phyloP scores from a whole-genome alignment of 257 asterid genomes.

The Jacaranda mimosifolia region DNA sequence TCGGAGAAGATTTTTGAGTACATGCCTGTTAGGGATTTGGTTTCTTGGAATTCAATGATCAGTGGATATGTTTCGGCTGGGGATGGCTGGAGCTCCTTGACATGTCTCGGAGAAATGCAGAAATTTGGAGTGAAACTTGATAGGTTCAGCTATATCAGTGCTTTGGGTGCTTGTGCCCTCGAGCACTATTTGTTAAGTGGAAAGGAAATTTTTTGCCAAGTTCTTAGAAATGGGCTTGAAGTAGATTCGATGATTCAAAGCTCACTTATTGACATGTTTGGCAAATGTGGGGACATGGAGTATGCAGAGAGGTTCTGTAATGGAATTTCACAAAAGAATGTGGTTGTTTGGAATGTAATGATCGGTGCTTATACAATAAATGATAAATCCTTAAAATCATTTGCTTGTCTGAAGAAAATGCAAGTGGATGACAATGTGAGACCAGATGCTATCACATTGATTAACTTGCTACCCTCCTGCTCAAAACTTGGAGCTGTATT shows the following conservation, averaged over 20 bases:
- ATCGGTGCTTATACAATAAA: constrained; percentile 57
- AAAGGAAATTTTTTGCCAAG: constrained; percentile 65
- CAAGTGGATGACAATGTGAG: constrained; percentile 43
- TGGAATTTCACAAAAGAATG: constrained; percentile 46
- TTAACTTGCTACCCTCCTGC: constrained; percentile 70
- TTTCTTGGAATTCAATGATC: constrained; percentile 78
- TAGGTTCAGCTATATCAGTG: constrained; percentile 53
- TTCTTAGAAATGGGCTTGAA: constrained; percentile 51
- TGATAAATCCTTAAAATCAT: constrained; percentile 42
- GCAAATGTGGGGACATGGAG: constrained; percentile 59
- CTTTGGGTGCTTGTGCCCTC: constrained; percentile 60
- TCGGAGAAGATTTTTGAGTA: constrained; percentile 55
- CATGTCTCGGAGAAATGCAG: constrained; percentile 55
- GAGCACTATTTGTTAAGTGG: constrained; percentile 47
- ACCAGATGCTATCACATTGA: constrained; percentile 65
- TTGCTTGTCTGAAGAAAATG: constrained; percentile 57
- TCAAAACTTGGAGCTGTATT: constrained; percentile 43
- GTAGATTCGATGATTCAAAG: constrained; percentile 67
- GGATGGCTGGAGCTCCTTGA: constrained; percentile 52
- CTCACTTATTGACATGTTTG: constrained; percentile 71
- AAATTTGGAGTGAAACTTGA: constrained; percentile 46
- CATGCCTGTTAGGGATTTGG: constrained; percentile 63
- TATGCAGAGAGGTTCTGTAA: constrained; percentile 58
- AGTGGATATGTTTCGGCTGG: constrained; percentile 60
- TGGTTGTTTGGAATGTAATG: constrained; percentile 68